Conservation (phyloP, 805 yeast species). For the Zygosaccharomyces bisporus region DNA sequence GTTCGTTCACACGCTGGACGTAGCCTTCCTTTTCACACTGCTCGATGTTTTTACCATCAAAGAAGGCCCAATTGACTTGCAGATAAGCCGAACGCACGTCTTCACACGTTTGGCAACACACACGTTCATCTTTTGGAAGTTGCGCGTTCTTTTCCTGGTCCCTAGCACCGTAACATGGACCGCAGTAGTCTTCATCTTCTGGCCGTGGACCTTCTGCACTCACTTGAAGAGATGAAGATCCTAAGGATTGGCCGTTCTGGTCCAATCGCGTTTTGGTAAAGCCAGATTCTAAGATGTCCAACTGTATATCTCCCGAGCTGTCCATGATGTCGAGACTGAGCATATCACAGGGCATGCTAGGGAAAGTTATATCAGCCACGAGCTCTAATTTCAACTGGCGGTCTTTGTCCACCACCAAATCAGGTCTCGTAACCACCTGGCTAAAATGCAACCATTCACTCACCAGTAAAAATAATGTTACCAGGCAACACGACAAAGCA, state of each 20-base stretch:
- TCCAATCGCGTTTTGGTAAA: conserved; percentile 67
- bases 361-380: conserved; percentile 78
- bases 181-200: conserved; percentile 55
- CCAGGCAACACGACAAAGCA: conserved; percentile 62
- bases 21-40: conserved; percentile 92
- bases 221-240: conserved; percentile 40
- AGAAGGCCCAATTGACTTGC: conserved; percentile 78
- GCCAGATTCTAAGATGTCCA: conserved; percentile 66
- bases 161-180: conserved; percentile 84
- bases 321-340: conserved; percentile 85
- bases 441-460: conserved; percentile 78
- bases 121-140: conserved; percentile 38
- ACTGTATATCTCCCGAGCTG: conserved; percentile 76
- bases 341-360: conserved; percentile 78
- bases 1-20: conserved; percentile 54
- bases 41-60: conserved; percentile 78
- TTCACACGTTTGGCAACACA: conserved; percentile 83
- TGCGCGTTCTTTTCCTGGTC: conserved; percentile 51
- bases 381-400: conserved; percentile 71
- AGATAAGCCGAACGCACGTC: conserved; percentile 79
- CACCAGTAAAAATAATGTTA: conserved; percentile 58
- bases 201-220: conserved; percentile 39
- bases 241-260: conserved; percentile 47
- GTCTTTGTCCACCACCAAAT: conserved; percentile 84
- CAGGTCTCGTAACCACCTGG: conserved; percentile 66